phyloP scores from a whole-genome alignment of 2,329 filamentous ascomycete species.

The Zymoseptoria ardabiliae region DNA sequence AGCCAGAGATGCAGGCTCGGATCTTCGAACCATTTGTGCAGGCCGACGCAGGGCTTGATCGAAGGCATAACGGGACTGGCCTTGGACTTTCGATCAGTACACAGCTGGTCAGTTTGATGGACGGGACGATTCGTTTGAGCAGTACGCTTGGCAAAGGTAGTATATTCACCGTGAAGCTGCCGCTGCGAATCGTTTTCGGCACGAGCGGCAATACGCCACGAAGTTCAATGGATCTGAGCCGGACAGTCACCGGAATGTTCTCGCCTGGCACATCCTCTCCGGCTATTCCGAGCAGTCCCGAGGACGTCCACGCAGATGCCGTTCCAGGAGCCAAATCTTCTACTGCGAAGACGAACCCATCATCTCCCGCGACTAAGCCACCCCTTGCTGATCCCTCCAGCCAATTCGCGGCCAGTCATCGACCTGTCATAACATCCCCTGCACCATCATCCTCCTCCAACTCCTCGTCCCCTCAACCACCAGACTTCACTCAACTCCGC shows the following conservation, averaged over 20 bases:
- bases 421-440: neutral
- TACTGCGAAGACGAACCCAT: neutral
- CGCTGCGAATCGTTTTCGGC: constrained; percentile 62
- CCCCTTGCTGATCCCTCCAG: neutral
- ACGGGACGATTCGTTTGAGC: constrained; percentile 62
- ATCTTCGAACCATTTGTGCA: constrained; percentile 95
- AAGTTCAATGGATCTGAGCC: neutral
- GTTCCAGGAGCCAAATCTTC: neutral
- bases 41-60: constrained; percentile 80
- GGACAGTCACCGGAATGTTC: neutral
- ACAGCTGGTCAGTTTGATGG: constrained; percentile 77
- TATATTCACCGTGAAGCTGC: constrained; percentile 75
- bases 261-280: neutral
- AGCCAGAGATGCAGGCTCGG: constrained; percentile 65
- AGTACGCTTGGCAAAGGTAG: constrained; percentile 69
- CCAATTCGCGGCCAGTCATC: neutral
- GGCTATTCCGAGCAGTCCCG: neutral
- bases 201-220: neutral
- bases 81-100: constrained; percentile 83
- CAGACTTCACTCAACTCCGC: constrained; percentile 31
- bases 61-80: constrained; percentile 83
- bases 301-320: neutral
- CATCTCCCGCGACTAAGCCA: neutral
- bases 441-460: neutral
- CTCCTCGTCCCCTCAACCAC: neutral